Evolutionary conservation across 176 grass and related monocot species (phyloP), one percentile per base, ranked within the genome.

Genomic region (Oropetium thomaeum): DNA sequence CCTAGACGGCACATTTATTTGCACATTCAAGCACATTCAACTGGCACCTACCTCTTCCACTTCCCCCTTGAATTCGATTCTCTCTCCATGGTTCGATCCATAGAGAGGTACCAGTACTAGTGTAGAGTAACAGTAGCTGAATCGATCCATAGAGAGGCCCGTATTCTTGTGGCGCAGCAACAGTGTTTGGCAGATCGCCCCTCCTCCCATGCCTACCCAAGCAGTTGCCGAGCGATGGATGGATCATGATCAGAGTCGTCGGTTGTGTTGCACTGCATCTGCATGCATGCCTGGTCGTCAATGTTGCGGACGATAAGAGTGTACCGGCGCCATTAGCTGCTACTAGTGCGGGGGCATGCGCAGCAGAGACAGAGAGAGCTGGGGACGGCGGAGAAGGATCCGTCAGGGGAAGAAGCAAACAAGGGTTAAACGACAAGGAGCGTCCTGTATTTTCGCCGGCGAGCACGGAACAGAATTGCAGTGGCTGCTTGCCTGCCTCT

Each of bases 371-470:
- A 1, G 26, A 3, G 2, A 26, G 6, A 4, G 69, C 1, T 44
- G 42, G 3, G 45, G 45, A 42, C 26, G 29, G 41, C 28, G 12
- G 83, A 28, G 83, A 28, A 81, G 75, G 77, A 87, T 81, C 72
- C 78, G 47, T 81, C 78, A 77, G 84, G 35, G 57, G 78, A 65
- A 76, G 78, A 87, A 87, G 66, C 43, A 17, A 87, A 87, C 84
- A 87, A 87, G 44, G 30, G 41, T 57, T 48, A 87, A 47, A 82
- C 72, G 84, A 87, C 84, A 70, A 87, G 37, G 38, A 75, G 27
- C 1, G 14, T 70, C 70, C 77, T 86, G 77, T 81, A 42, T 63
- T 43, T 75, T 22, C 54, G 63, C 33, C 77, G 64, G 77, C 75
- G 71, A 22, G 53, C 70, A 54, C 63, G 20, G 16, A 86, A 81